phyloP scores from a whole-genome alignment of 306 rosid genomes.

The Fragaria nilgerrensis region DNA sequence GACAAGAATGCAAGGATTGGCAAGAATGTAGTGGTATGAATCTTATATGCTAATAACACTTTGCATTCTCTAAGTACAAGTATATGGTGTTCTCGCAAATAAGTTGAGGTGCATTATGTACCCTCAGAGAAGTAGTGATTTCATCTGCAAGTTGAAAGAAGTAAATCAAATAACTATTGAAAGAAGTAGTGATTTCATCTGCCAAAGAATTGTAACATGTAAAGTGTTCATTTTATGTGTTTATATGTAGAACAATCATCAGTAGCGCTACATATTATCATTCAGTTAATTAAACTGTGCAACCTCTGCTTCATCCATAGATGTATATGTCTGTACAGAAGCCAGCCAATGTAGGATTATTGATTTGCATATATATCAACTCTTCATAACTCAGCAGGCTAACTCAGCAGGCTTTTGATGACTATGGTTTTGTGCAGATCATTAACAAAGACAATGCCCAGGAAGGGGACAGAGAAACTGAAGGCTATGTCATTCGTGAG shows the following conservation, averaged over 20 bases:
- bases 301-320: no score
- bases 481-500: constrained; percentile 33
- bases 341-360: neutral
- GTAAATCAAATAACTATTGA: neutral
- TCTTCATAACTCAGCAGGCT: neutral
- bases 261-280: neutral
- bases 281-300: neutral
- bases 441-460: constrained; percentile 36
- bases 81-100: neutral
- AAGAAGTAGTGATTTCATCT: neutral
- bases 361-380: neutral
- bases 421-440: constrained; percentile 26
- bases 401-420: neutral
- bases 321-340: neutral
- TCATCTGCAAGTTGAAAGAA: neutral
- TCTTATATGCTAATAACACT: neutral
- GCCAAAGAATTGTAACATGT: neutral
- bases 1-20: constrained; percentile 51
- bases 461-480: constrained; percentile 32
- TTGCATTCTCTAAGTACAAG: neutral
- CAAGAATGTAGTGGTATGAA: constrained; percentile 34
- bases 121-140: neutral
- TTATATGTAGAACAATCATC: neutral
- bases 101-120: neutral
- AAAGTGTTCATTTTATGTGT: neutral